A percentile compares a stretch with the other conserved stretches of the same genome.
These are phyloP conservation scores for Podila verticillata DNA, from an alignment of 192 early-diverging fungal species.

Conservation along the genomic window DNA sequence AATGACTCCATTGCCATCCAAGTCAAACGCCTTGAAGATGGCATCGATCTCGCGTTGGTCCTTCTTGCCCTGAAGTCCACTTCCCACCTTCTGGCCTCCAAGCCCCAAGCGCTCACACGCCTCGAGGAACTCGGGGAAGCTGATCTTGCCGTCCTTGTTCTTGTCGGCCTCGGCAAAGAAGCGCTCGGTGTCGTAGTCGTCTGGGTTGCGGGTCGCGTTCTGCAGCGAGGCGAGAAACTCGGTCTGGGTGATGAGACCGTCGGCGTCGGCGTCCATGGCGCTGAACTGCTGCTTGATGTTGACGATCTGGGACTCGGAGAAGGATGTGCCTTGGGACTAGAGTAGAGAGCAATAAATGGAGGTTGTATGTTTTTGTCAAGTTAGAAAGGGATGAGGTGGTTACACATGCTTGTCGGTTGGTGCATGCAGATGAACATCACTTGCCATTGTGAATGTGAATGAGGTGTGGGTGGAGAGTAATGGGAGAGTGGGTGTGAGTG, in stretches of 20 bases:
- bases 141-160: conserved; percentile 76
- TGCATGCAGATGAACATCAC: not conserved
- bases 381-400: not conserved
- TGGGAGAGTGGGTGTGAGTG: not conserved
- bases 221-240: conserved; percentile 45
- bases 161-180: conserved; percentile 76
- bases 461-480: not conserved
- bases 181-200: conserved; percentile 72
- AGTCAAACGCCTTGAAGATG: conserved; percentile 62
- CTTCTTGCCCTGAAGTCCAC: conserved; percentile 19
- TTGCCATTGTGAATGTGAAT: conserved; percentile 2
- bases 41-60: conserved; percentile 16
- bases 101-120: conserved; percentile 50
- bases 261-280: conserved; percentile 52
- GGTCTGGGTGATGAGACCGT: conserved; percentile 41
- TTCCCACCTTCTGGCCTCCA: not conserved
- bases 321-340: conserved; percentile 7
- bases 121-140: conserved; percentile 67
- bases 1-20: conserved; percentile 61
- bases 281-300: conserved; percentile 45
- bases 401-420: not conserved
- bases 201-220: conserved; percentile 65
- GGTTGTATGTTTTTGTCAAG: too few relatives aligned
- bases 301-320: conserved; percentile 31
- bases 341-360: not conserved